Conservation (phyloP, 2,329 filamentous ascomycete genomes). For the Cercospora zeae-maydis region DNA sequence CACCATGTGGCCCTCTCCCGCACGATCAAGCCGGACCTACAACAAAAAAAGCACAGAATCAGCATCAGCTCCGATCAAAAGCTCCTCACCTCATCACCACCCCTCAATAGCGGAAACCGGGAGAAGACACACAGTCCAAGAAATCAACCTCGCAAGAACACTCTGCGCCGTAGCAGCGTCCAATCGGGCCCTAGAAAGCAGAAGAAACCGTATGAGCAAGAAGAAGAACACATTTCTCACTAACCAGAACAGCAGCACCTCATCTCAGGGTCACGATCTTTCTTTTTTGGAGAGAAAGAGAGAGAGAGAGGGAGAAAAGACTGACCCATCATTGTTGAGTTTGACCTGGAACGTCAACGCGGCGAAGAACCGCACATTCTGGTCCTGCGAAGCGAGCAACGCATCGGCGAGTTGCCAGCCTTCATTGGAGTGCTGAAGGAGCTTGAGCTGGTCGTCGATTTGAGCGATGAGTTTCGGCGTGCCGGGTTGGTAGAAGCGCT, state of each 20-base stretch:
- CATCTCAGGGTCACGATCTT: conserved; percentile 29
- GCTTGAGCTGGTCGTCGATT: conserved; percentile 72
- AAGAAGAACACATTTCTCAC: conserved; percentile 19
- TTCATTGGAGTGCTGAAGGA: conserved; percentile 71
- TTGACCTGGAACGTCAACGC: conserved; percentile 92
- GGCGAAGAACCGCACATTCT: conserved; percentile 85
- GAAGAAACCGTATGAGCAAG: conserved; percentile 20
- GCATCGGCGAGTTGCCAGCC: conserved; percentile 84
- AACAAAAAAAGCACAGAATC: neutral
- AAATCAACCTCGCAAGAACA: conserved; percentile 59
- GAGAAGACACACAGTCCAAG: conserved; percentile 53
- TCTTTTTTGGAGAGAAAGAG: neutral
- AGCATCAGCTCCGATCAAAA: neutral
- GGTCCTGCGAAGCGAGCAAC: conserved; percentile 64
- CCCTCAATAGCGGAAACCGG: neutral
- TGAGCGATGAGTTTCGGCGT: conserved; percentile 45
- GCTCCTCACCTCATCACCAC: neutral
- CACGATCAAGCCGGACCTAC: conserved; percentile 43
- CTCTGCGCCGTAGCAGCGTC: conserved; percentile 56
- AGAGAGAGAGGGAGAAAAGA: no score
- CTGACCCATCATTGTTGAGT: conserved; percentile 59
- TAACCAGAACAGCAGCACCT: conserved; percentile 19
- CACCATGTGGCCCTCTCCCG: conserved; percentile 58
- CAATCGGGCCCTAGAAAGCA: conserved; percentile 42
- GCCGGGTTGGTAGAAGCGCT: conserved; percentile 49